Evolutionary conservation across 306 rosid genomes (phyloP).

Genomic region (Fagus sylvatica): DNA sequence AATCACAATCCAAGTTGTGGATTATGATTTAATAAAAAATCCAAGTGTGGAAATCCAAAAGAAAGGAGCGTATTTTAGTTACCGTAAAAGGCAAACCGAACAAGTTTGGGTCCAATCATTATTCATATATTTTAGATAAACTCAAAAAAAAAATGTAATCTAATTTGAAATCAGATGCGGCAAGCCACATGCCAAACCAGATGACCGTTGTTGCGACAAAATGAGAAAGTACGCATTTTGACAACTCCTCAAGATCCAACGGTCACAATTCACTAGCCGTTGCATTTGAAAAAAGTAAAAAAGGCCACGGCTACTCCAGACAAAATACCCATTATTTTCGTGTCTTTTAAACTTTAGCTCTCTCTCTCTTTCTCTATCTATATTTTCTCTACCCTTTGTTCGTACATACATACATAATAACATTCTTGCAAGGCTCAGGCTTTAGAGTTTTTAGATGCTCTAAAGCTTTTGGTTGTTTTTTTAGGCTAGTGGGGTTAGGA

Average conservation of each 20-base stretch:
- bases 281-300: constrained; percentile 50
- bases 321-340: constrained; percentile 42
- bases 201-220: constrained; percentile 69
- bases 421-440: background rate
- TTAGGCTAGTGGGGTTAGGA: constrained; percentile 5
- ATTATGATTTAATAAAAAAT: background rate
- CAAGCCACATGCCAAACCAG: constrained; percentile 45
- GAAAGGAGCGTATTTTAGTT: constrained; percentile 1
- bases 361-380: background rate
- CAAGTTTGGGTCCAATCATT: constrained; percentile 24
- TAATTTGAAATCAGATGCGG: constrained; percentile 41
- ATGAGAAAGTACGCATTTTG: constrained; percentile 18
- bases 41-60: background rate
- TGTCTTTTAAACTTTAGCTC: background rate
- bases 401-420: no score
- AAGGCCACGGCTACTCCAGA: constrained; percentile 18
- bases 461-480: background rate
- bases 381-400: no score
- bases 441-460: constrained; percentile 9
- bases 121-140: background rate
- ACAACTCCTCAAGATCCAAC: constrained; percentile 55
- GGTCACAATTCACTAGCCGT: constrained; percentile 90
- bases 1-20: background rate
- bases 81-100: constrained; percentile 17
- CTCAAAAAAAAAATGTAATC: background rate